Base-by-base conservation (phyloP, 352 stramenopile genomes). In the Blastocystis sp. region DNA sequence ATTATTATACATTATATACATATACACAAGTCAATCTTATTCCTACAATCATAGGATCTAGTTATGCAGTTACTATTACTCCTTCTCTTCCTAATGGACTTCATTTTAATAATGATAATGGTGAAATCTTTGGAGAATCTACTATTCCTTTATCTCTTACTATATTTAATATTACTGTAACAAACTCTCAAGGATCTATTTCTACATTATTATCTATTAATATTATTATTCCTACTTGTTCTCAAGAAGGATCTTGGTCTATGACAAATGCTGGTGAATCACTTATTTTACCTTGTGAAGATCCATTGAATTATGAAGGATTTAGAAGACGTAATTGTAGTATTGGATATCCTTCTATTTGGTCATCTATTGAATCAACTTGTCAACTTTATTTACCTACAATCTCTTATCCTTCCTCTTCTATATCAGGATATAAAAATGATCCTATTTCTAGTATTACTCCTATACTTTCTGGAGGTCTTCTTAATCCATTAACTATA, bases 261-360 rank as follows among this genome's bases (percentile, higher is more conserved):
- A 42, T 54, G 24, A 34, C 19, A 4, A 42, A 62, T 27, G 39
- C 48, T 19, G 52, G 52, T 21, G 5, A 46, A 16, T 54, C 35
- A 1, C 25, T 44, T 9, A 28, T 39, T 27, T 25, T 52, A 16
- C 10, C 52, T 19, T 62, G 52, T 2, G 21, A 39, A 4, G 52
- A 62, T 19, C 28, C 25, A 25, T 24, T 42, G 39, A 62, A 62
- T 21, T 54, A 54, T 39, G 52, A 62, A 31, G 52, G 52, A 32
- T 28, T 7, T 5, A 39, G 52, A n/a, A 46, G 30, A 30, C 52
- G 52, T n/a, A 52, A 39, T 4, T 62, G 52, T 27, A 52, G 11
- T n/a, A n/a, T 62, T 7, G 52, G 52, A 16, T 31, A 1, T 2
- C 37, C 35, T 3, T 39, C 35, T 3, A 4, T 24, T 5, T 62